These are phyloP conservation scores for Paraphoma sp. DNA, from an alignment of 2,329 filamentous ascomycete genomes.

Conservation along the genomic window DNA sequence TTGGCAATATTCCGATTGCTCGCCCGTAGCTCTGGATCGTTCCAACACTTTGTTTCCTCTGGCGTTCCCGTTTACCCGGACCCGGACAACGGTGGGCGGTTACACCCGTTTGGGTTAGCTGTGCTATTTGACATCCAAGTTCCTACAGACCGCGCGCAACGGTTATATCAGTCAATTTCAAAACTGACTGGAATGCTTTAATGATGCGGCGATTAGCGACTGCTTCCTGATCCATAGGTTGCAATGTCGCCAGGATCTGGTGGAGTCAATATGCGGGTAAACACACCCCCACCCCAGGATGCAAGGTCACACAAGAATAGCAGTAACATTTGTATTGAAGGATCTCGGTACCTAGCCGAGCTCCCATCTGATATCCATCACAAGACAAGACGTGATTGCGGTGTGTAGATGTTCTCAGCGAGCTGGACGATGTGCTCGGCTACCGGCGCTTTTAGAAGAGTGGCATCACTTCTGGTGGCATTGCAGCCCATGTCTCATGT, in stretches of 20 bases:
- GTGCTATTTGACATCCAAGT: not conserved
- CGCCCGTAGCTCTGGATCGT: not conserved
- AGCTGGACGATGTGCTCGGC: too few relatives aligned
- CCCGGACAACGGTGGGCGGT: conserved; percentile 5
- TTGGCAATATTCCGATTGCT: not conserved
- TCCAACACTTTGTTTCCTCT: conserved; percentile 1
- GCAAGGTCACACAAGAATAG: conserved; percentile 30
- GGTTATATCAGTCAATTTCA: conserved; percentile 8
- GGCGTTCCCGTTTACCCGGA: conserved; percentile 12
- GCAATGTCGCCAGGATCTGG: conserved; percentile 14
- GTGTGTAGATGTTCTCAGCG: too few relatives aligned
- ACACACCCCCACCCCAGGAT: conserved; percentile 15
- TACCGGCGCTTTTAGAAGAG: too few relatives aligned
- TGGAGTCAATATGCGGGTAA: conserved; percentile 37
- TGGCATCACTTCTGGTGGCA: too few relatives aligned
- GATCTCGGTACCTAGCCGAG: conserved; percentile 9
- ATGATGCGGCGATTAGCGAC: not conserved
- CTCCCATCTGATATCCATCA: not conserved
- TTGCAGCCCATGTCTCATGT: not conserved
- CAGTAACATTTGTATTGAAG: conserved; percentile 6
- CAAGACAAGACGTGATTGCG: not conserved
- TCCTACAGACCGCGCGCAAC: not conserved
- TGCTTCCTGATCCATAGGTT: not conserved
- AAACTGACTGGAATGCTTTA: not conserved
- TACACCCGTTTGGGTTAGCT: conserved; percentile 2